Percentiles rank a stretch among this genome's conserved stretches.
phyloP scores from a whole-genome alignment of 371 early-diverging fungal genomes.

The Batkoa obscura region DNA sequence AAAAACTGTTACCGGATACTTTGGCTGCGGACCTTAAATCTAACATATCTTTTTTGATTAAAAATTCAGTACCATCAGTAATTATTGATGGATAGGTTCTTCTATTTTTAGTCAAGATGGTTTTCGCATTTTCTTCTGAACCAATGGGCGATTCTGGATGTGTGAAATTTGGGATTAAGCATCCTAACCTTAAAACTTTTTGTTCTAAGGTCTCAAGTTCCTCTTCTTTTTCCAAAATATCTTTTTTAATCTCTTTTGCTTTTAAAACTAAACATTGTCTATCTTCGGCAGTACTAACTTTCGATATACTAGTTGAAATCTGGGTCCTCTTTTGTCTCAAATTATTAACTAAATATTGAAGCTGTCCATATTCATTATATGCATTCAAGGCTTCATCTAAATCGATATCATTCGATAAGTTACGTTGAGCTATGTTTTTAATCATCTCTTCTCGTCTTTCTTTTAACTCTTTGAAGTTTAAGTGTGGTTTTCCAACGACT shows the following conservation, averaged over 20 bases:
- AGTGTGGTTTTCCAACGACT: constrained; percentile 5
- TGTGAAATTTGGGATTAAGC: constrained; percentile 50
- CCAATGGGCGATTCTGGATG: constrained; percentile 46
- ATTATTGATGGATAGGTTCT: constrained; percentile 8
- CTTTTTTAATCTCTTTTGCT: constrained; percentile 24
- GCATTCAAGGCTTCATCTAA: not conserved
- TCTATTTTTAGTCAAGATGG: constrained; percentile 24
- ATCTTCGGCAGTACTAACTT: too few species aligned
- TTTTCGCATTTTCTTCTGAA: constrained; percentile 28
- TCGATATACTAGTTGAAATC: not conserved
- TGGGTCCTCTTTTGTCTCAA: not conserved
- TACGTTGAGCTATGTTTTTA: constrained; percentile 6
- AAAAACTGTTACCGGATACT: constrained; percentile 70
- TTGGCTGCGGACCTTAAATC: constrained; percentile 71
- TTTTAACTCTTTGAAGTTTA: constrained; percentile 7
- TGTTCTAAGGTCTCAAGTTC: constrained; percentile 18
- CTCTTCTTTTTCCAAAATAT: constrained; percentile 17
- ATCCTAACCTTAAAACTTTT: constrained; percentile 26
- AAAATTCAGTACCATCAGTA: constrained; percentile 49
- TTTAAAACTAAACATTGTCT: too few species aligned
- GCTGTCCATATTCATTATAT: not conserved
- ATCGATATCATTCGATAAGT: not conserved
- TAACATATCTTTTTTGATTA: constrained; percentile 35
- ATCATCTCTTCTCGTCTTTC: not conserved
- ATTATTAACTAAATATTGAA: not conserved